Percentiles rank a stretch among this genome's conserved stretches.
phyloP scores from a whole-genome alignment of 1,139 yeast species.

The Pichia sp. region DNA sequence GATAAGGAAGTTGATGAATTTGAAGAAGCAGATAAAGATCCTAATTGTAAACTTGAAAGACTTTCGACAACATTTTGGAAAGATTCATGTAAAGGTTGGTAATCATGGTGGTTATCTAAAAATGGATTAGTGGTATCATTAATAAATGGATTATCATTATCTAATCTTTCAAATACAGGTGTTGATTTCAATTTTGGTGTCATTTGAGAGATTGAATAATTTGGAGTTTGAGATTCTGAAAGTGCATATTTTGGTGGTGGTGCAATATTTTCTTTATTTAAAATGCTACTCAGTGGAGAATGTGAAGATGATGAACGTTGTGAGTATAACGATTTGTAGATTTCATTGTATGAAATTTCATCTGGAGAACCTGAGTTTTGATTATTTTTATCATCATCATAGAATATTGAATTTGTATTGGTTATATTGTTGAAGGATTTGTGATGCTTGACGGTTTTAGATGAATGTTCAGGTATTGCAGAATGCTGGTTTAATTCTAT shows the following conservation, averaged over 20 bases:
- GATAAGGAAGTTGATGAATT: not conserved
- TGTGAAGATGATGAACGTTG: not conserved
- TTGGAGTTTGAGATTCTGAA: constrained; percentile 8
- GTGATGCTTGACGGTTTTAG: not conserved
- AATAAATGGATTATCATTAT: not conserved
- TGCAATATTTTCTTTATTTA: constrained; percentile 4
- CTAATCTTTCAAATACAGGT: constrained; percentile 1
- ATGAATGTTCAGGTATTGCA: not conserved
- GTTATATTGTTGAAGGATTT: not conserved
- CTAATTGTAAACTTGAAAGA: not conserved
- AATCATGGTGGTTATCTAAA: not conserved
- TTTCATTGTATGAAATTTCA: not conserved
- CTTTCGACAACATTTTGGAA: not conserved
- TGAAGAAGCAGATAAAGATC: not conserved
- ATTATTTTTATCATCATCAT: not conserved
- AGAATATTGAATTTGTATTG: not conserved
- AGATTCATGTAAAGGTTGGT: not conserved
- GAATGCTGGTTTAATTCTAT: not conserved
- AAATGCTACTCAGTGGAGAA: not conserved
- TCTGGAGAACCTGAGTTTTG: not conserved
- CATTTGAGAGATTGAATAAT: not conserved
- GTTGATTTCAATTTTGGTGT: not conserved
- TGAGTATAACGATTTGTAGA: not conserved
- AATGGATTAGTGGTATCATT: not conserved
- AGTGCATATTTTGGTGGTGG: constrained; percentile 1